phyloP scores from a whole-genome alignment of 2,329 filamentous ascomycete genomes.

The Arthrobotrys iridis region DNA sequence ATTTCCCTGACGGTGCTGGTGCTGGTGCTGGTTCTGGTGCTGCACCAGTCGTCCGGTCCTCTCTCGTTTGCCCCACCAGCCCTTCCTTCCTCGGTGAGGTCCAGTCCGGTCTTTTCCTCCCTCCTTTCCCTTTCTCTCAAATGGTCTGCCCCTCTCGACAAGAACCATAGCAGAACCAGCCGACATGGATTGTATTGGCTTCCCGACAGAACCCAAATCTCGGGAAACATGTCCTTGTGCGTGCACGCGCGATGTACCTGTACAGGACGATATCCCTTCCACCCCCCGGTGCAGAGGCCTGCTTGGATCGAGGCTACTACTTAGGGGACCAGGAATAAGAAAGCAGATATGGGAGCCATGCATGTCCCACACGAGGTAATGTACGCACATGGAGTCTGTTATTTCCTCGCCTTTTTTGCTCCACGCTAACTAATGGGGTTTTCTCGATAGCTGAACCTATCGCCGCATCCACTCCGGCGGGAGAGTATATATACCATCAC shows the following conservation, averaged over 20 bases:
- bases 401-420: slow-evolving; percentile 11
- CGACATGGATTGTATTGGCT: slow-evolving; percentile 44
- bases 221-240: slow-evolving; percentile 42
- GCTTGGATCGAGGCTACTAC: slow-evolving; percentile 7
- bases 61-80: slow-evolving; percentile 49
- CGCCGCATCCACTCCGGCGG: slow-evolving; percentile 30
- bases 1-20: slow-evolving; percentile 33
- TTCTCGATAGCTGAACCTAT: slow-evolving; percentile 17
- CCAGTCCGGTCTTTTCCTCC: slow-evolving; percentile 21
- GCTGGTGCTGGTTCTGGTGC: too few relatives aligned
- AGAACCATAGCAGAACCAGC: slow-evolving; percentile 22
- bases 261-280: neutral
- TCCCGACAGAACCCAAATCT: slow-evolving; percentile 52
- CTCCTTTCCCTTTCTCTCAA: slow-evolving; percentile 5
- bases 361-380: slow-evolving; percentile 1
- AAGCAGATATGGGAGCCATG: slow-evolving; percentile 8
- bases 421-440: slow-evolving; percentile 14
- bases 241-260: neutral
- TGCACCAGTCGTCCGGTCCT: slow-evolving; percentile 42
- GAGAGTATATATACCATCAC: slow-evolving; percentile 36
- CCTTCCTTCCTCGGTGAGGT: slow-evolving; percentile 25
- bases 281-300: slow-evolving; percentile 4
- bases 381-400: neutral
- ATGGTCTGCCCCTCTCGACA: slow-evolving; percentile 29
- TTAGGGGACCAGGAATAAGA: slow-evolving; percentile 22